Base-by-base conservation (phyloP, 441 rosid species). In the Adansonia gregorii region DNA sequence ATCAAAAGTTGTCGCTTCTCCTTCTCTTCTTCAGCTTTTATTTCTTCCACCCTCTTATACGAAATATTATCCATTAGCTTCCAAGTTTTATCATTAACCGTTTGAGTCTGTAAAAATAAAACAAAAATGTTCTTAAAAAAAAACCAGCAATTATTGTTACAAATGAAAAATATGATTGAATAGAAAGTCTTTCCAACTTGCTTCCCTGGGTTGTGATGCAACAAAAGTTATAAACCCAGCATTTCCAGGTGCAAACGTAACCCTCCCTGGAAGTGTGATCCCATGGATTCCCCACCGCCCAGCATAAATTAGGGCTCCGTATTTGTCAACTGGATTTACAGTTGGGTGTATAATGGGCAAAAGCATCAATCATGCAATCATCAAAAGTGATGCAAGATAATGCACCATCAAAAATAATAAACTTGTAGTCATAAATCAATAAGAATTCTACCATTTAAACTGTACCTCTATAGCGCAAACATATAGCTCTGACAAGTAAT, bases 251-350 rank as follows among this genome's bases (percentile, higher is more conserved):
- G 98, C 93, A 88, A 91, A 96, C 27, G 99, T 94, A 55, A 88
- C 98, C 86, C 98, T 89, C 49, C 98, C 99, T 0, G 99, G 98
- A 63, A 94, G 94, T 1, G 94, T 82, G 70, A 90, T 86, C 60
- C 98, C 98, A 63, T 94, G 91, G 76, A 92, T 87, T 67, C 98
- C 99, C 99, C 98, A 96, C 82, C 99, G 87, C 69, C 99, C 98
- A 56, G 97, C 94, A 87, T 93, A 93, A 74, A 96, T 85, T 51
- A 94, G 86, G 70, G 97, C 93, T 77, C 98, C 98, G 84, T 89
- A 90, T 76, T 96, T 98, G 60, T 96, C 98, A 6, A 96, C 81
- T 20, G 94, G 91, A 69, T 81, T 87, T 66, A 94, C 94, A 5
- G 85, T 75, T 72, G 89, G 88, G 97, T 95, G 87, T 43, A 82